Base-by-base conservation (phyloP, 805 yeast genomes). In the Cyberlindnera mississippiensis region DNA sequence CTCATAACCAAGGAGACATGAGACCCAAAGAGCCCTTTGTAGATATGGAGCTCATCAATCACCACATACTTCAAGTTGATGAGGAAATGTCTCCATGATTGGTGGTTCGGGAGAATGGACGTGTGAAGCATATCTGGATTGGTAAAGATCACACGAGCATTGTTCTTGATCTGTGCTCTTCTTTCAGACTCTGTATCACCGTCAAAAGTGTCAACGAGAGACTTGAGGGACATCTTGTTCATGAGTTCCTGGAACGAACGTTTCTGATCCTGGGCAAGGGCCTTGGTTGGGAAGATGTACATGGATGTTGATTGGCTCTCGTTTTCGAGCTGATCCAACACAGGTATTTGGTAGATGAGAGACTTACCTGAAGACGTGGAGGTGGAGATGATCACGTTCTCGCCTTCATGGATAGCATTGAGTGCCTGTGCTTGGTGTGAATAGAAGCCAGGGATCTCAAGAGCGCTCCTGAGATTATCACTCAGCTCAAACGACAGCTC, bases 331-430 rank as follows among this genome's bases (percentile, higher is more conserved):
- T 65, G 53, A 38, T 69, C 63, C 9, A 90, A 59, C 3, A 91
- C 85, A 0, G 98, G 96, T 2, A 89, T 63, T 61, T 93, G 99
- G 56, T 90, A 93, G 22, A 93, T 85, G 46, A 93, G 67, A 0
- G 98, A 90, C 55, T 93, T 93, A 36, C 99, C 99, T 0, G 97
- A 89, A 0, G 97, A 88, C 0, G 99, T 93, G 0, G 97, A 80
- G 0, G 99, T 93, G n/a, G 96, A 82, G 3, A 90, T 80, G 33
- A 93, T 85, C 4, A 89, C 88, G 61, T 90, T 80, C 36, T 75
- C 68, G 0, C 79, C 78, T 0, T 63, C 52, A 36, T 76, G 61
- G 17, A 85, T 62, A 0, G 80, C 72, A 41, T 80, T 72, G 2
- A 90, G 60, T 0, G 96, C 97, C 38, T 76, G 73, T 1, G 85